A percentile compares a stretch with the other conserved stretches of the same genome.
phyloP scores from a whole-genome alignment of 768 basidiomycete species.

The Boletellus emodensis region DNA sequence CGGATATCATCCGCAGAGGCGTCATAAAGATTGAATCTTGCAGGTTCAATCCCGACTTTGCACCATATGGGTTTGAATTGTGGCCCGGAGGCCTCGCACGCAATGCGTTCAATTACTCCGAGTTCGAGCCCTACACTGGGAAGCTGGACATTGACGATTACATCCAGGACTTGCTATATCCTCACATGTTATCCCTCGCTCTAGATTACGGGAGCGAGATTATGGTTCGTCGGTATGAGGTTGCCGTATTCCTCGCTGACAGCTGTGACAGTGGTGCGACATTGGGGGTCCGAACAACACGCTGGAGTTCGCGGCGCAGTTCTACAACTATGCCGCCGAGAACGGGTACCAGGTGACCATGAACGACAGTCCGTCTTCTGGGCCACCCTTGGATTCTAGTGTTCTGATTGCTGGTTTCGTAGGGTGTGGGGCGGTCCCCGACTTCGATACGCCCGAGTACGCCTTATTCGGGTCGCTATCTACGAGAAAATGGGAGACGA shows the following conservation, averaged over 20 bases:
- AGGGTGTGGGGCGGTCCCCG: conserved; percentile 49
- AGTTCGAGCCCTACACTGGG: conserved; percentile 54
- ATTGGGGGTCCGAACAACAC: conserved; percentile 50
- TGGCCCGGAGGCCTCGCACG: conserved; percentile 56
- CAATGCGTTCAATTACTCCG: conserved; percentile 44
- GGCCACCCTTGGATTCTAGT: not conserved
- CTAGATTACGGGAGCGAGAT: conserved; percentile 49
- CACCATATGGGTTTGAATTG: conserved; percentile 43
- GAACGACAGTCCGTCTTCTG: conserved; percentile 35
- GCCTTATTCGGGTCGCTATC: conserved; percentile 44
- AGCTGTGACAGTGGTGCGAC: conserved; percentile 46
- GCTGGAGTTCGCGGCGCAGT: conserved; percentile 41
- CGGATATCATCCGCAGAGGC: not conserved
- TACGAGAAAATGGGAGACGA: conserved; percentile 52
- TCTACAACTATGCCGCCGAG: conserved; percentile 41
- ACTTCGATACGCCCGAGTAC: conserved; percentile 58
- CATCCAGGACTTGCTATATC: conserved; percentile 46
- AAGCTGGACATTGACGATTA: conserved; percentile 48
- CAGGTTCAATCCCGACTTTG: conserved; percentile 55
- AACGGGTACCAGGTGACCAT: conserved; percentile 45
- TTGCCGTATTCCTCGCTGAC: conserved; percentile 7
- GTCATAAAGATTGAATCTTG: not conserved
- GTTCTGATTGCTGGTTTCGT: not conserved
- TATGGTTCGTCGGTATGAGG: conserved; percentile 36
- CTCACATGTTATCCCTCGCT: conserved; percentile 49